Base-by-base conservation (phyloP, 805 yeast species). In the Monosporozyma solicola region DNA sequence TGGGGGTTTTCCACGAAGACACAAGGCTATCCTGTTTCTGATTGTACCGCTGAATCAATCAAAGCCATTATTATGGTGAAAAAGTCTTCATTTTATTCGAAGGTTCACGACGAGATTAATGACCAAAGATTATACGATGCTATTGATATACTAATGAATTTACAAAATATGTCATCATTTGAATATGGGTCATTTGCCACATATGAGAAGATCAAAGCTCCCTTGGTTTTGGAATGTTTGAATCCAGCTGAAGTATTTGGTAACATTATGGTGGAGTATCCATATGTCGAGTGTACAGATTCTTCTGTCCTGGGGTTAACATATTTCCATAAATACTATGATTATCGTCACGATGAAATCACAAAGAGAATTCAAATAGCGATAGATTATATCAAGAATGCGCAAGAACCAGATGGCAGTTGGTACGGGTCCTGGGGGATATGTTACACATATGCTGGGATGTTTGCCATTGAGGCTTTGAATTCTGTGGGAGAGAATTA, bases 361-460 rank as follows among this genome's bases (percentile, higher is more conserved):
- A 72, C 75, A 50, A 55, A 71, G n/a, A 83, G 97, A 0, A 86
- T 94, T 47, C 74, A 79, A 3, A 75, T 81, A 51, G 98, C 97
- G 0, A 76, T 88, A 15, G 68, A 77, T 3, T 94, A 85, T 62
- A 87, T 94, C 46, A 79, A 78, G 49, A 68, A 73, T 2, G 79
- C 80, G 2, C 99, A 94, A 68, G 73, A 75, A 46, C 62, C 64
- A 0, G 96, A 94, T 68, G 99, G 99, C 0, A 83, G 95, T 13
- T 94, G 98, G 98, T 95, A 91, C 67, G 99, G 99, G 1, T 83
- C 89, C 43, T 94, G 99, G 99, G 99, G 99, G 39, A 84, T 94
- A 5, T 94, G 99, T 66, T 90, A 77, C 65, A 87, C 97, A 0
- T 94, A 94, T 68, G 98, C 98, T 0, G 87, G 90, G 1, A 94